Base-by-base conservation (phyloP, 169 alveolate species). In the Cytauxzoon felis region DNA sequence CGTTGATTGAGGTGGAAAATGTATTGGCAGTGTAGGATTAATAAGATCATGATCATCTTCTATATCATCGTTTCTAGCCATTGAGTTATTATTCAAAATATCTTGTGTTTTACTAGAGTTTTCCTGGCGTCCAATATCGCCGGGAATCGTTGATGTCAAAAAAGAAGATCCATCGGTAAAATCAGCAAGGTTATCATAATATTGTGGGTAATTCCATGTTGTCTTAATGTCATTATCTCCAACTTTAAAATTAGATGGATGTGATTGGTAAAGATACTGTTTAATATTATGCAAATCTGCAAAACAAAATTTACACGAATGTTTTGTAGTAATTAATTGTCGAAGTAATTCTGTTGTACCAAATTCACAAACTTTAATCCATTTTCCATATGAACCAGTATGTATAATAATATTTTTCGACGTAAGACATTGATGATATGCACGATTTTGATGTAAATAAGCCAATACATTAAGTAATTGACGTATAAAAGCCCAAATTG, bases 401-500 rank as follows among this genome's bases (percentile, higher is more conserved):
- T 61, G 49, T 9, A 73, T 69, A 41, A 59, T 59, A 29, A 73
- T 63, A 59, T 73, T 73, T 23, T 73, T 56, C 34, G 50, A 54
- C 19, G 83, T 63, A 29, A 73, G 51, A 16, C 59, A 53, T 59
- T 62, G 83, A 56, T 73, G 83, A 50, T 73, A 61, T 11, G 72
- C 78, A 48, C 64, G 38, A 36, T 73, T 61, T 27, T 48, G 68
- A 45, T 73, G 83, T 23, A 73, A 63, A 33, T 73, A 73, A 16
- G 83, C 80, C 34, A 73, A 34, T 5, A 73, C 83, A 21, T 73
- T 78, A 50, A 73, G 38, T 41, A 73, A 27, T 26, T 73, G 83
- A 13, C 83, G 45, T 1, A 56, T 73, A 26, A 73, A 73, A 8
- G 45, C 56, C 83, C 83, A 73, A 5, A 73, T 62, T 3, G 38